Conservation (phyloP, 805 yeast species). For the Diddensiella transvaalensis region DNA sequence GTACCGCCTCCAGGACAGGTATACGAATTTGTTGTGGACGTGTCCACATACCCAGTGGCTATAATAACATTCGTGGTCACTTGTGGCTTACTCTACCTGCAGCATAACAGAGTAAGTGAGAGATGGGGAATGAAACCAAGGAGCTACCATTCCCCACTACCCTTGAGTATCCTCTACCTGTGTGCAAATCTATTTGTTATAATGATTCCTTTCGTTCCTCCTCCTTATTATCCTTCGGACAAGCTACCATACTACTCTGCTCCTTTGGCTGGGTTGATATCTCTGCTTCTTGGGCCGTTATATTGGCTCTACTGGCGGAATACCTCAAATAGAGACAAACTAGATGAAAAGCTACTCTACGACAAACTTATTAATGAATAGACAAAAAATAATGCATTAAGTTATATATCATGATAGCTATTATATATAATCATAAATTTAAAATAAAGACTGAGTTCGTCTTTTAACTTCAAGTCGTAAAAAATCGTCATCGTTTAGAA, state of each 20-base stretch:
- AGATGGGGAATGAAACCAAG: constrained; percentile 39
- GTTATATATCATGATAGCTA: neutral
- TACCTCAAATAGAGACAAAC: constrained; percentile 23
- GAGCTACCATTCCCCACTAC: constrained; percentile 32
- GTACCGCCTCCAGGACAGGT: constrained; percentile 63
- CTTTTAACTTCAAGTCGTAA: neutral
- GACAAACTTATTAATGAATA: neutral
- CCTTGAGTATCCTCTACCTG: constrained; percentile 38
- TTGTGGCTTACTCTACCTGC: constrained; percentile 51
- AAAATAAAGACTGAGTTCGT: neutral
- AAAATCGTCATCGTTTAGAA: constrained; percentile 1
- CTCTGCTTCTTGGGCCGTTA: constrained; percentile 42
- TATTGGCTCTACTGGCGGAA: constrained; percentile 36
- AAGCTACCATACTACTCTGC: constrained; percentile 55
- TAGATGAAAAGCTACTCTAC: constrained; percentile 32
- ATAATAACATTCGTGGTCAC: constrained; percentile 54
- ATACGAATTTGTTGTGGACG: constrained; percentile 59
- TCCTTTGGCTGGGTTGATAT: constrained; percentile 50
- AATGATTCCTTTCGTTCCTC: constrained; percentile 54
- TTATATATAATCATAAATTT: neutral
- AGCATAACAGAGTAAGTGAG: constrained; percentile 37
- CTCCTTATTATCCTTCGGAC: constrained; percentile 36
- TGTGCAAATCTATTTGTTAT: constrained; percentile 49
- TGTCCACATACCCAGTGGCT: constrained; percentile 62
- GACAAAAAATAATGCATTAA: neutral